These are phyloP conservation scores for Evernia prunastri DNA, from an alignment of 495 filamentous ascomycete species.

Conservation along the genomic window DNA sequence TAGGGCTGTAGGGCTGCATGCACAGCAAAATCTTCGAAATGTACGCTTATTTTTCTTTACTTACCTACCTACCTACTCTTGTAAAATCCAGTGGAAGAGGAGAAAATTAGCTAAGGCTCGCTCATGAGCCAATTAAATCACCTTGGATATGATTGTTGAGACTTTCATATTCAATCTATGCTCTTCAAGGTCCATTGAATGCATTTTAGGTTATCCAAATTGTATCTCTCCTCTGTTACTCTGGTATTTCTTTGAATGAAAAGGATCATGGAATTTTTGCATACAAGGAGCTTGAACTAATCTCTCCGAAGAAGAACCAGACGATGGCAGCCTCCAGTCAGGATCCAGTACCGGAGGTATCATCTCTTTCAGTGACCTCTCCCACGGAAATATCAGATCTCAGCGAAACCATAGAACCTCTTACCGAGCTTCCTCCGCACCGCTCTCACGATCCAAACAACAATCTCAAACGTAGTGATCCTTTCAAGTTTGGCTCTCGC, in stretches of 20 bases:
- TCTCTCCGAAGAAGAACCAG: not conserved
- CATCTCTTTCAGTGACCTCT: not conserved
- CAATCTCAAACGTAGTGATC: conserved; percentile 73
- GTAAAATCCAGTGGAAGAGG: too few species aligned
- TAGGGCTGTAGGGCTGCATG: too few species aligned
- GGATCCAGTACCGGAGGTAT: not conserved
- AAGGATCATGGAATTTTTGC: not conserved
- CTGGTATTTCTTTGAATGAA: not conserved
- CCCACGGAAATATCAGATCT: not conserved
- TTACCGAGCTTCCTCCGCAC: conserved; percentile 25
- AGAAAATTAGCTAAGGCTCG: too few species aligned
- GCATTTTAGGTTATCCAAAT: not conserved
- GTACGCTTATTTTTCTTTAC: too few species aligned
- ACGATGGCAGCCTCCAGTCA: conserved; percentile 3
- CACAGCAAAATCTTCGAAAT: too few species aligned
- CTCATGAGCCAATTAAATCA: not conserved
- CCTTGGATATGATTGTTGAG: not conserved
- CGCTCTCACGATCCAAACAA: conserved; percentile 49
- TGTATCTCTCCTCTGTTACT: not conserved
- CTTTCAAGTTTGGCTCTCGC: conserved; percentile 92
- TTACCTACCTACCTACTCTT: too few species aligned
- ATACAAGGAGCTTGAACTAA: not conserved
- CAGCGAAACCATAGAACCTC: not conserved
- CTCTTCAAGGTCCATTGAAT: not conserved
- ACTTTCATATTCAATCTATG: not conserved